Conservation (phyloP, 352 stramenopile genomes). For the Globisporangium viniferum region DNA sequence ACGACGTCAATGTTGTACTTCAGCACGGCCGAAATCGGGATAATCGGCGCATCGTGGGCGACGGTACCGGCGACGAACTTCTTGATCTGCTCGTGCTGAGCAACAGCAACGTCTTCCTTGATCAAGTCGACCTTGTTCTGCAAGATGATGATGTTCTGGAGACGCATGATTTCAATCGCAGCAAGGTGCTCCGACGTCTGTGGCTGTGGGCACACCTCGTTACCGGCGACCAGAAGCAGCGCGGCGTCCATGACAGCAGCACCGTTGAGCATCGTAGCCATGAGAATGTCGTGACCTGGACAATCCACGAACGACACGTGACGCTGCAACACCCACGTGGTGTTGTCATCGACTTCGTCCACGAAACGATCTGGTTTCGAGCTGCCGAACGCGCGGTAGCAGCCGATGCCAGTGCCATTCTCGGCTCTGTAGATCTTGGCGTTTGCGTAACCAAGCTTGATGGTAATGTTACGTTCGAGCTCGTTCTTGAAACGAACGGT, state of each 20-base stretch:
- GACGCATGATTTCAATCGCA: constrained; percentile 99
- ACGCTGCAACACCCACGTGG: constrained; percentile 90
- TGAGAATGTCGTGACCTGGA: constrained; percentile 99
- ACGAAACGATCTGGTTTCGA: constrained; percentile 86
- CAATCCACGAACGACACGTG: constrained; percentile 99
- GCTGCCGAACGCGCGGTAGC: constrained; percentile 88
- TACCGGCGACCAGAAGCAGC: constrained; percentile 97
- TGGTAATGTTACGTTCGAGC: constrained; percentile 99
- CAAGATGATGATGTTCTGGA: constrained; percentile 99
- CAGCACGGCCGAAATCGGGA: constrained; percentile 98
- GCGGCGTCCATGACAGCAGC: constrained; percentile 99
- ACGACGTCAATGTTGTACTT: constrained; percentile 99
- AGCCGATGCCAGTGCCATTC: constrained; percentile 76
- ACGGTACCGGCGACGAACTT: constrained; percentile 89
- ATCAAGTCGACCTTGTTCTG: constrained; percentile 99
- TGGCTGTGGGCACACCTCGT: constrained; percentile 98
- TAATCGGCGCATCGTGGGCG: constrained; percentile 97
- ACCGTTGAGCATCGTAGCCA: constrained; percentile 99
- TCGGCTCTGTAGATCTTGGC: constrained; percentile 98
- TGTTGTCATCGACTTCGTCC: constrained; percentile 86
- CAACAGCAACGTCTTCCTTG: constrained; percentile 96
- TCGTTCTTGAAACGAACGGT: constrained; percentile 99
- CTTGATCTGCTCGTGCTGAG: constrained; percentile 97
- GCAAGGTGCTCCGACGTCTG: constrained; percentile 99
- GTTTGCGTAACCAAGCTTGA: constrained; percentile 99